Evolutionary conservation across 192 early-diverging fungal genomes (phyloP).

Genomic region (Geosiphon pyriformis): DNA sequence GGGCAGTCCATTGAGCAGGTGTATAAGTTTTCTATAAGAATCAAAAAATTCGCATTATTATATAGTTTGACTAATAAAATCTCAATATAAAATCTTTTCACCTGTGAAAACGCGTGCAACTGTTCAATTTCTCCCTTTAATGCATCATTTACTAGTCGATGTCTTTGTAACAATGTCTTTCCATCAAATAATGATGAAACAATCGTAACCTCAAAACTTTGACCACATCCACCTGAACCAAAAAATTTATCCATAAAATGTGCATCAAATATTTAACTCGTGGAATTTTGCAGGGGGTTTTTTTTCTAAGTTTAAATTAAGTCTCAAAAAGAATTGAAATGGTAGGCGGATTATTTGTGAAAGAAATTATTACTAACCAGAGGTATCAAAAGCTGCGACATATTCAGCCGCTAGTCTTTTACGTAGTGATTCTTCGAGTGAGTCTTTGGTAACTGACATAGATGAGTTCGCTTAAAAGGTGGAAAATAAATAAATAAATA

Average conservation of each 20-base stretch:
- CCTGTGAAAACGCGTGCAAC: constrained; percentile 84
- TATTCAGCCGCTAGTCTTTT: constrained; percentile 16
- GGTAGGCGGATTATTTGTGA: not conserved
- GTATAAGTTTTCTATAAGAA: constrained; percentile 59
- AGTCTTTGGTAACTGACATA: constrained; percentile 19
- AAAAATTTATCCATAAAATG: not conserved
- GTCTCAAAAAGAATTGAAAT: not conserved
- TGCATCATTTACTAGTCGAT: constrained; percentile 76
- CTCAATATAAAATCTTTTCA: constrained; percentile 24
- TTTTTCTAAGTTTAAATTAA: not conserved
- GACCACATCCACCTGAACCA: constrained; percentile 72
- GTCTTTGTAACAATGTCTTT: constrained; percentile 61
- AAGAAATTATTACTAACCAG: constrained; percentile 10
- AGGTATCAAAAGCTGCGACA: constrained; percentile 21
- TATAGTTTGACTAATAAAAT: not conserved
- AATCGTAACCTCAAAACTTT: constrained; percentile 72
- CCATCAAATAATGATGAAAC: constrained; percentile 71
- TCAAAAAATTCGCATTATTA: not conserved
- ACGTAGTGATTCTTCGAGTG: constrained; percentile 5
- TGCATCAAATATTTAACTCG: no score
- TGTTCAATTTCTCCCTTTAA: constrained; percentile 72
- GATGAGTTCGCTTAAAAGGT: not conserved
- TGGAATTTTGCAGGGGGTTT: not conserved
- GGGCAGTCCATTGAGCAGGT: constrained; percentile 50
- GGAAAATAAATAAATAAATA: no score